These are phyloP conservation scores for Wickerhamiella dianesei DNA, from an alignment of 805 yeast species.

Conservation along the genomic window DNA sequence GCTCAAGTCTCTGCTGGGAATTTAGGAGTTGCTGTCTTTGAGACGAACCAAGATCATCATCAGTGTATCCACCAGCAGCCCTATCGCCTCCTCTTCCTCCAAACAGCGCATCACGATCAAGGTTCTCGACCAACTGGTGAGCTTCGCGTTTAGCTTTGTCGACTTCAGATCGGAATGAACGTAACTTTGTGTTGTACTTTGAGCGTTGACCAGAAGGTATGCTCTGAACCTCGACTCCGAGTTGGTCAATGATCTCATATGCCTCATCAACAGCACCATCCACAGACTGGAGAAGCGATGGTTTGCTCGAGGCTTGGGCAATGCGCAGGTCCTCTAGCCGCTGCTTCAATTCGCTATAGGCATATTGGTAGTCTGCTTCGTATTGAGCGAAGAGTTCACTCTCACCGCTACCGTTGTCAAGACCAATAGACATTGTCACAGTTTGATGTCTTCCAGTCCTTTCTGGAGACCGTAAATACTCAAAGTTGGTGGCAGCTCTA, in stretches of 20 bases:
- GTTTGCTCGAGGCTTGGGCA: not conserved
- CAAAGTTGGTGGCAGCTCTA: no score
- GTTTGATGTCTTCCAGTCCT: not conserved
- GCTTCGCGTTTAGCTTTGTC: slow-evolving; percentile 40
- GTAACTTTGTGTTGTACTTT: slow-evolving; percentile 55
- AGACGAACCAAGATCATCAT: slow-evolving; percentile 32
- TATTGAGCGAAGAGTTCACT: not conserved
- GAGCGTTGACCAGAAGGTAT: slow-evolving; percentile 66
- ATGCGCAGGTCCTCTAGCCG: not conserved
- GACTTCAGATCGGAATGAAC: slow-evolving; percentile 51
- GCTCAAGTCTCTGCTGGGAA: slow-evolving; percentile 67
- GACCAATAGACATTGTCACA: not conserved
- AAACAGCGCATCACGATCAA: slow-evolving; percentile 59
- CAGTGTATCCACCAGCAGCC: slow-evolving; percentile 6
- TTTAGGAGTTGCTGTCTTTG: slow-evolving; percentile 73
- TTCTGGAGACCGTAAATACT: no score
- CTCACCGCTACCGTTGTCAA: not conserved
- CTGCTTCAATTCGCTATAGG: not conserved
- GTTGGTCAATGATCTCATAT: slow-evolving; percentile 68
- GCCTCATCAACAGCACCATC: slow-evolving; percentile 47
- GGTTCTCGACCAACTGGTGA: slow-evolving; percentile 48
- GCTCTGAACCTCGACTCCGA: slow-evolving; percentile 74
- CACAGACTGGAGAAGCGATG: not conserved
- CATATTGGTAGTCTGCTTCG: slow-evolving; percentile 1
- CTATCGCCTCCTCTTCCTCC: slow-evolving; percentile 35